phyloP scores from a whole-genome alignment of 176 grass and related monocot species.

The Pharus latifolius region DNA sequence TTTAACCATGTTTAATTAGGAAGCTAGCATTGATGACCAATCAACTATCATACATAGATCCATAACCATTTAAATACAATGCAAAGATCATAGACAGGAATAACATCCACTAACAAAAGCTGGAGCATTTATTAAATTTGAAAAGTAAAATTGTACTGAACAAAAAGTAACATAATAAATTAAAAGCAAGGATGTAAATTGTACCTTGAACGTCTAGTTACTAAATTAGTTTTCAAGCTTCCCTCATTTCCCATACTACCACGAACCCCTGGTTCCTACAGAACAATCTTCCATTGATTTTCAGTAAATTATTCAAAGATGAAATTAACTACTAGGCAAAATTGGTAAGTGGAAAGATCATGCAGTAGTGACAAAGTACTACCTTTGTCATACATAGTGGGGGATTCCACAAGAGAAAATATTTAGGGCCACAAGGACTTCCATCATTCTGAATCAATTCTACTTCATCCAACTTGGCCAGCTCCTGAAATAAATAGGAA shows the following conservation, averaged over 20 bases:
- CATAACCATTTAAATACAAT: not conserved
- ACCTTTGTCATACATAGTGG: slow-evolving; percentile 34
- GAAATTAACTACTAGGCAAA: not conserved
- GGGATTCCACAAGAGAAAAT: slow-evolving; percentile 93
- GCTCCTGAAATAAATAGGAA: slow-evolving; percentile 43
- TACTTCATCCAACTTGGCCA: slow-evolving; percentile 58
- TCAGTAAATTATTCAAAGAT: too few species aligned
- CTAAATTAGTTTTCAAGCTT: slow-evolving; percentile 24
- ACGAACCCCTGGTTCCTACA: slow-evolving; percentile 18
- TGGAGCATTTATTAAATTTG: not conserved
- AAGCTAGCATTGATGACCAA: not conserved
- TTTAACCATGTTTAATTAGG: too few species aligned
- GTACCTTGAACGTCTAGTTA: slow-evolving; percentile 66
- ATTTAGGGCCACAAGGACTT: slow-evolving; percentile 74
- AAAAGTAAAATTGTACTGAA: slow-evolving; percentile 4
- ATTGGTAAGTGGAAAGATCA: not conserved
- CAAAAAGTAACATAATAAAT: not conserved
- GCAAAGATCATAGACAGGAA: not conserved
- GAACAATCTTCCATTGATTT: not conserved
- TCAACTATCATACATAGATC: not conserved
- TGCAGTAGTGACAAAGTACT: not conserved
- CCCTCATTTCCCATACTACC: not conserved
- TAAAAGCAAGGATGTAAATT: not conserved
- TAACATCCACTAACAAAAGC: not conserved
- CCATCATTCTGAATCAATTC: slow-evolving; percentile 86